A percentile compares a stretch with the other conserved stretches of the same genome.
These are phyloP conservation scores for Dianthus caryophyllus DNA, from an alignment of 148 eudicot species.

Conservation along the genomic window DNA sequence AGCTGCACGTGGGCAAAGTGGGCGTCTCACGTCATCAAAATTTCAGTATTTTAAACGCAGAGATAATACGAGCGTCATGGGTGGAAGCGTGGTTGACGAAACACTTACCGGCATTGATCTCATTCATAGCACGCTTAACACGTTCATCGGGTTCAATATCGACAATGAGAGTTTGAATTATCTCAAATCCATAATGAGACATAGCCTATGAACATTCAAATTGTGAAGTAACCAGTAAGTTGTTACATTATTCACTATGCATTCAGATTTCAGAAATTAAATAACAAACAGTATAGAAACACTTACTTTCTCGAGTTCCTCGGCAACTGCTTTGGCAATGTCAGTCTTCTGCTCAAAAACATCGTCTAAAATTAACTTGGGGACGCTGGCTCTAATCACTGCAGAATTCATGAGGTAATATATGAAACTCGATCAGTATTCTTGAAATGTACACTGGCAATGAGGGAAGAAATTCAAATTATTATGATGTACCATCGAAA, in stretches of 20 bases:
- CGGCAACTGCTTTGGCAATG: slow-evolving; percentile 39
- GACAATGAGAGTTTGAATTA: slow-evolving; percentile 39
- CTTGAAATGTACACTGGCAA: background rate
- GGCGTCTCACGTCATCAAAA: too few relatives aligned
- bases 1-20: slow-evolving; percentile 24
- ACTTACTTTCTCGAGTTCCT: slow-evolving; percentile 36
- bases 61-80: background rate
- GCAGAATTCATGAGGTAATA: slow-evolving; percentile 1
- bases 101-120: slow-evolving; percentile 40
- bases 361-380: slow-evolving; percentile 32
- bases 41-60: background rate
- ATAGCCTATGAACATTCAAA: slow-evolving; percentile 27
- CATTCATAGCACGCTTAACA: slow-evolving; percentile 48
- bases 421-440: background rate
- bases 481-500: slow-evolving; percentile 39
- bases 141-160: slow-evolving; percentile 44
- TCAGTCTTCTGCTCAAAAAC: slow-evolving; percentile 41
- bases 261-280: background rate
- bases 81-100: background rate
- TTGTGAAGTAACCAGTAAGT: background rate
- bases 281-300: too few relatives aligned
- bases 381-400: slow-evolving; percentile 41
- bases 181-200: slow-evolving; percentile 40
- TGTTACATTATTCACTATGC: background rate
- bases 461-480: background rate